Evolutionary conservation across 2,329 filamentous ascomycete species (phyloP).

Genomic region (Curvularia sp.): DNA sequence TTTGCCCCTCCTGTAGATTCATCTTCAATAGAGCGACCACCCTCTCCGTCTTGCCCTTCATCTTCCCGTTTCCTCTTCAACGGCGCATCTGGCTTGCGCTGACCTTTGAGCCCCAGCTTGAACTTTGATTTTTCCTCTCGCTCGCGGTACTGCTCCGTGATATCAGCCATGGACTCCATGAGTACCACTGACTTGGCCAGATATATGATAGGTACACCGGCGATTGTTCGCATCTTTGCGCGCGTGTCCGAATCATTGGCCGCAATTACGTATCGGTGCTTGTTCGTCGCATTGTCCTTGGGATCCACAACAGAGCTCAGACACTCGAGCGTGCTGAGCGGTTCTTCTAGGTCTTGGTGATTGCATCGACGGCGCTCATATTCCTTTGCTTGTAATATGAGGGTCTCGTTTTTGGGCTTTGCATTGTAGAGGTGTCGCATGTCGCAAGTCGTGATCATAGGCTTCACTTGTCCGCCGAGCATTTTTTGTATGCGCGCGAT

Average conservation of each 20-base stretch:
- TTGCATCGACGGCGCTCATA: conserved; percentile 80
- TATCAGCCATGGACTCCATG: conserved; percentile 76
- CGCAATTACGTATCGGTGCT: conserved; percentile 80
- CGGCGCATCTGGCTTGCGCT: conserved; percentile 36
- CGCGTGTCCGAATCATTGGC: conserved; percentile 73
- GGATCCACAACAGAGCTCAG: conserved; percentile 78
- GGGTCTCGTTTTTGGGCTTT: conserved; percentile 61
- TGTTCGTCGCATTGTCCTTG: conserved; percentile 74
- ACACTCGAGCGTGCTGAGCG: conserved; percentile 74
- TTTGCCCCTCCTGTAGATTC: conserved; percentile 30
- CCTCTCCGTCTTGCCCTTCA: conserved; percentile 52
- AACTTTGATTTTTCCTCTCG: conserved; percentile 78
- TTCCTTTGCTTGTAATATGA: conserved; percentile 77
- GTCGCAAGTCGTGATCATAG: conserved; percentile 82
- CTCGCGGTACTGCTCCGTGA: conserved; percentile 68
- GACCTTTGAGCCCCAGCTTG: conserved; percentile 68
- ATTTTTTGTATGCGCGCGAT: conserved; percentile 77
- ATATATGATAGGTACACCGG: conserved; percentile 79
- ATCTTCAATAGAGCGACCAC: conserved; percentile 29
- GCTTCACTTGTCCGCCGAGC: conserved; percentile 86
- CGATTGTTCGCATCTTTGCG: conserved; percentile 68
- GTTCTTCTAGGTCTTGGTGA: conserved; percentile 76
- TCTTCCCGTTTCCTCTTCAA: conserved; percentile 54
- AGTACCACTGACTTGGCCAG: conserved; percentile 81
- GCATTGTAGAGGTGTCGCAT: conserved; percentile 78